Base-by-base conservation (phyloP, 352 stramenopile genomes). In the Phytophthora syringae region DNA sequence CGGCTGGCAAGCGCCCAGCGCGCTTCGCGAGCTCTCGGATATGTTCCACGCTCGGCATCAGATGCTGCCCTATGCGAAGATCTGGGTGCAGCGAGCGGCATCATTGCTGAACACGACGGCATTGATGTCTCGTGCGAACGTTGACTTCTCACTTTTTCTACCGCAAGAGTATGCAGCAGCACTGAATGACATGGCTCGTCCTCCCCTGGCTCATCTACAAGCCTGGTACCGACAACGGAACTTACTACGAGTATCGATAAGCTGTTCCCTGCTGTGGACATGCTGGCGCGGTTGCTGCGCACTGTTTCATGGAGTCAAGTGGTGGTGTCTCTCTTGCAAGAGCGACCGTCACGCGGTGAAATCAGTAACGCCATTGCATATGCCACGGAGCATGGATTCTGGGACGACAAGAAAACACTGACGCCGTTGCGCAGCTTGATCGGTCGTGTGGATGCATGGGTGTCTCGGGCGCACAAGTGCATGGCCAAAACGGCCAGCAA, bases 401-500 rank as follows among this genome's bases (percentile, higher is more conserved):
- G 86, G 72, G 87, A 94, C 4, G 72, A 75, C 42, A 94, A 91
- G 60, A 94, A 90, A 55, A 82, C 76, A 6, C 52, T 94, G 12
- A 52, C 66, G 0, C 81, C 87, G 1, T 67, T 96, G 20, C 81
- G 83, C 13, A 80, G 78, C 15, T 87, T 96, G 52, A 86, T 96
- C 32, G 72, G 78, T 15, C 79, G 88, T 3, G 78, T 92, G 15
- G 88, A 96, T 50, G 73, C 82, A 28, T 96, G 88, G 88, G 83
- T 94, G n/a, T 81, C 79, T 13, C 86, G 86, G 18, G 74, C 84
- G 0, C 84, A 95, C 60, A 95, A 95, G 69, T 88, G 68, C 21
- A 70, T 96, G 53, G 72, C 72, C 1, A 96, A 94, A 63, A 60
- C 76, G 36, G 53, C 70, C 5, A 90, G 55, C 50, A 86, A 83